Conservation (phyloP, 1,139 yeast genomes). For the Magnusiomyces fungicola region DNA sequence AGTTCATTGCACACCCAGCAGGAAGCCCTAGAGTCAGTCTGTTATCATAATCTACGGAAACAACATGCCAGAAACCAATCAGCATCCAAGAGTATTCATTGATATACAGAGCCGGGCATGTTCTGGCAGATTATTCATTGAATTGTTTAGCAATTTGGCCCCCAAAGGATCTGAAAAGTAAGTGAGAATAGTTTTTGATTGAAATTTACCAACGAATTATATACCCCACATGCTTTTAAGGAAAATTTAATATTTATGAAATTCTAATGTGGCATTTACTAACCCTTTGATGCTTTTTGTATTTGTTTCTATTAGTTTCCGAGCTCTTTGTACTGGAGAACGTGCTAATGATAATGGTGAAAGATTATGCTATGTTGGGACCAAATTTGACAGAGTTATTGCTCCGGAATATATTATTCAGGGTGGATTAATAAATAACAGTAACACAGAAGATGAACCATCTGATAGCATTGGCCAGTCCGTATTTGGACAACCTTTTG, state of each 20-base stretch:
- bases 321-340: constrained; percentile 30
- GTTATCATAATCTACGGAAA: no score
- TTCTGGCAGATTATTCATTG: constrained; percentile 60
- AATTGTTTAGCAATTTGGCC: constrained; percentile 45
- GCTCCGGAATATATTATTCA: constrained; percentile 71
- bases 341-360: constrained; percentile 17
- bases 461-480: constrained; percentile 25
- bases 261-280: no score
- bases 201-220: no score
- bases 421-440: constrained; percentile 52
- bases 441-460: constrained; percentile 25
- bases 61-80: neutral
- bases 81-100: constrained; percentile 38
- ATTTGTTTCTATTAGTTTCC: constrained; percentile 15
- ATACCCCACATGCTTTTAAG: no score
- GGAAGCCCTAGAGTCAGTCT: no score
- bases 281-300: no score
- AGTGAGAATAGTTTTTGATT: no score
- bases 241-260: neutral
- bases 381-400: constrained; percentile 41
- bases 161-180: constrained; percentile 57
- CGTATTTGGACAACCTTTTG: constrained; percentile 36
- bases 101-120: constrained; percentile 49
- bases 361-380: constrained; percentile 34
- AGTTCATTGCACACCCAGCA: neutral